Conservation (phyloP, 2,329 filamentous ascomycete genomes). For the Verticillium zaregamsianum region DNA sequence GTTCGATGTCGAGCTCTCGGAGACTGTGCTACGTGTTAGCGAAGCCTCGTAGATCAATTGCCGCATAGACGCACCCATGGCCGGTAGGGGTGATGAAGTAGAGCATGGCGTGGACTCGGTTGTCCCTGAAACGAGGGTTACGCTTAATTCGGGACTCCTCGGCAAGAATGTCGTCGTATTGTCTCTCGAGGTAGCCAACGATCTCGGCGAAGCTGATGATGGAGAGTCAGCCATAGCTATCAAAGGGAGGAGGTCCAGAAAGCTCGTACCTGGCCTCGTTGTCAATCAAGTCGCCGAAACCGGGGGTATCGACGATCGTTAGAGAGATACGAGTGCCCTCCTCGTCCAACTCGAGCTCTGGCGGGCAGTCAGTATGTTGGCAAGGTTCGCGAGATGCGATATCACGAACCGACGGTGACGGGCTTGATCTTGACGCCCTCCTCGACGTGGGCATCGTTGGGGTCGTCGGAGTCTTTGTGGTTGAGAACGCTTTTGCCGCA, state of each 20-base stretch:
- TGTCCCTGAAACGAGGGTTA: slow-evolving; percentile 99
- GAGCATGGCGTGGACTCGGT: slow-evolving; percentile 94
- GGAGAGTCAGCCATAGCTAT: slow-evolving; percentile 8
- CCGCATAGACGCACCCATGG: slow-evolving; percentile 62
- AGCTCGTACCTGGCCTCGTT: slow-evolving; percentile 84
- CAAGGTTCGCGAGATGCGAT: background rate
- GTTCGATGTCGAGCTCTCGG: slow-evolving; percentile 96
- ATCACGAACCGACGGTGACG: slow-evolving; percentile 79
- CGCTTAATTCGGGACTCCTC: slow-evolving; percentile 99
- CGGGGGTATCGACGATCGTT: slow-evolving; percentile 97
- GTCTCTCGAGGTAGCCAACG: slow-evolving; percentile 95
- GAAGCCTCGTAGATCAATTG: background rate
- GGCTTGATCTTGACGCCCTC: slow-evolving; percentile 99
- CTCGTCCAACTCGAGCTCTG: slow-evolving; percentile 93
- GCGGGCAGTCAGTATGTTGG: background rate
- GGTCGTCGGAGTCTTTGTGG: slow-evolving; percentile 91
- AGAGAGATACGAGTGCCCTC: slow-evolving; percentile 97
- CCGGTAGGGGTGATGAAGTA: slow-evolving; percentile 99
- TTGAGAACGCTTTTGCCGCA: slow-evolving; percentile 90
- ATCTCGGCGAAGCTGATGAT: slow-evolving; percentile 84
- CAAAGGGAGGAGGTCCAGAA: background rate
- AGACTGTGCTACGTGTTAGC: slow-evolving; percentile 53
- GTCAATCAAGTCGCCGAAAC: slow-evolving; percentile 98
- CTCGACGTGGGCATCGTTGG: slow-evolving; percentile 82
- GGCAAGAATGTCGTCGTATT: slow-evolving; percentile 98